Percentiles rank a stretch among this genome's conserved stretches.
These are phyloP conservation scores for Dujonia santamariae DNA, from an alignment of 1,139 yeast species.

Conservation along the genomic window DNA sequence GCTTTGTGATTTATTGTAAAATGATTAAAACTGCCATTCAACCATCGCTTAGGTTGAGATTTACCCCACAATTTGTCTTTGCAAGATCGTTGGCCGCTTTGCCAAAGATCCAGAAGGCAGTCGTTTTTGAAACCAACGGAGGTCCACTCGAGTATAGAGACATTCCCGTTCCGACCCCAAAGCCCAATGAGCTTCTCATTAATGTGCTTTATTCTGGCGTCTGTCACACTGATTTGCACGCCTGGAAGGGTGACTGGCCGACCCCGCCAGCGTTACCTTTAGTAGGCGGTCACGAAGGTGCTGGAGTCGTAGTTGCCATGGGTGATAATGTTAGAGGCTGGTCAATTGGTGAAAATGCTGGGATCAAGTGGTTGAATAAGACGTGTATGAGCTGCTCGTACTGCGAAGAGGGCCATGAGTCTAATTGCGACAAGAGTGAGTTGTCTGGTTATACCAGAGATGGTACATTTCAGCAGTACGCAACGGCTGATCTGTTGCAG, in stretches of 20 bases:
- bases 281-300: slow-evolving; percentile 23
- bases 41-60: too few relatives aligned
- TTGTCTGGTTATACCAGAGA: slow-evolving; percentile 21
- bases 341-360: slow-evolving; percentile 20
- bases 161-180: slow-evolving; percentile 17
- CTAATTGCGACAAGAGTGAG: slow-evolving; percentile 17
- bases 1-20: too few relatives aligned
- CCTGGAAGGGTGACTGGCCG: slow-evolving; percentile 22
- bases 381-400: slow-evolving; percentile 17
- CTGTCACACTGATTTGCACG: slow-evolving; percentile 21
- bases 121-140: slow-evolving; percentile 18
- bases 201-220: slow-evolving; percentile 20
- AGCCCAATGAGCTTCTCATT: slow-evolving; percentile 17
- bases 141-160: slow-evolving; percentile 17
- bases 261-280: slow-evolving; percentile 17
- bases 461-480: slow-evolving; percentile 20
- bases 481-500: slow-evolving; percentile 20
- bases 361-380: slow-evolving; percentile 20
- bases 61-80: too few relatives aligned
- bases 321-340: slow-evolving; percentile 19
- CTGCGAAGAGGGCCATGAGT: slow-evolving; percentile 17
- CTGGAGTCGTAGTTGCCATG: slow-evolving; percentile 19
- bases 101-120: slow-evolving; percentile 18
- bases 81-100: too few relatives aligned
- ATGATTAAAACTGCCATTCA: too few relatives aligned